These are phyloP conservation scores for Ailanthus altissimus DNA, from an alignment of 345 rosid species.

Conservation along the genomic window DNA sequence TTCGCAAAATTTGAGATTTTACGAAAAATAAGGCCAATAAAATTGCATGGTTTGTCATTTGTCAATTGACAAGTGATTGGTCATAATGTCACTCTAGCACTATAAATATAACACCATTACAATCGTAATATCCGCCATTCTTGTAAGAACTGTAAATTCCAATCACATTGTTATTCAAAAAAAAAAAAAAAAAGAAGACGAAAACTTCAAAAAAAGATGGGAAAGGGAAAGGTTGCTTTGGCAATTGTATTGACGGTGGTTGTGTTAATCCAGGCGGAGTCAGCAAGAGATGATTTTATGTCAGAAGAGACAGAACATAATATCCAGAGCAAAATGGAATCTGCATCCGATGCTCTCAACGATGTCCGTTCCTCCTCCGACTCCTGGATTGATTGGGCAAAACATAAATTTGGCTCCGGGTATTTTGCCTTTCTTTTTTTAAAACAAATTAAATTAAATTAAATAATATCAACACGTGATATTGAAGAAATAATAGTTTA, in stretches of 20 bases:
- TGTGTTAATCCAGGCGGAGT: neutral
- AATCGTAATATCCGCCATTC: neutral
- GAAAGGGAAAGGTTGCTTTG: neutral
- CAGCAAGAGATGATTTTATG: neutral
- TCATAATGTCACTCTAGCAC: neutral
- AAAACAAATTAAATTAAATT: too few relatives aligned
- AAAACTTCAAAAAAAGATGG: neutral
- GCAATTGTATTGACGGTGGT: neutral
- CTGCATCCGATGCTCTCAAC: neutral
- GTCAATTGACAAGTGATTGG: neutral
- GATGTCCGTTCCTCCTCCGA: neutral
- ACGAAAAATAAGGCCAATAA: neutral
- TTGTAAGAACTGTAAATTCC: neutral
- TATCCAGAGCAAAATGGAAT: too few relatives aligned
- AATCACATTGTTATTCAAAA: neutral
- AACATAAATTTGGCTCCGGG: neutral
- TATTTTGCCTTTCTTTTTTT: neutral
- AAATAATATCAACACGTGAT: too few relatives aligned
- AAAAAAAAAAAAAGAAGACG: neutral
- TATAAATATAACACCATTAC: neutral
- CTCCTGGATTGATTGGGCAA: neutral
- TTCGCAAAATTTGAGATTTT: neutral
- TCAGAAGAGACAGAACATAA: too few relatives aligned
- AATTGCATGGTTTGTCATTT: neutral
- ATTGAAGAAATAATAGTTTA: too few relatives aligned